Base-by-base conservation (phyloP, 75 land plant genomes). In the Isoetes taiwanensis region DNA sequence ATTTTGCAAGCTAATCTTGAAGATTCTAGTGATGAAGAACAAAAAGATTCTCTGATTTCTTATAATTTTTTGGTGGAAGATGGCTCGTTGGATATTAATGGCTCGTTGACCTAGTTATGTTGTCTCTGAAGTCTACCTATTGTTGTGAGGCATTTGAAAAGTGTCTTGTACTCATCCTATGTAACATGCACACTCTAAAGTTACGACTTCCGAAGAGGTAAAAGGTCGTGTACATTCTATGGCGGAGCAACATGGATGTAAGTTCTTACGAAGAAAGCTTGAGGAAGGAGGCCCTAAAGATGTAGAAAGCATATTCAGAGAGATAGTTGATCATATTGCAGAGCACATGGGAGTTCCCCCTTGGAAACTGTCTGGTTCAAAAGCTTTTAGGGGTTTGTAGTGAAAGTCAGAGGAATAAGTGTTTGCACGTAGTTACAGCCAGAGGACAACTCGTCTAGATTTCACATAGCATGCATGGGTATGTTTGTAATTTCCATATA, bases 341-440 rank as follows among this genome's bases (percentile, higher is more conserved):
- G 84, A 84, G 37, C 75, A 84, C 21, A 86, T 86, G 90, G 71
- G 65, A 14, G 81, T 84, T 54, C 79, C 81, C n/a, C 8, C 80
- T 86, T 73, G 93, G 90, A 25, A 86, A 86, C 59, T 86, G 84
- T 66, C 79, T 84, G 28, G 73, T 86, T 5, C 93, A 86, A 57
- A 84, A 77, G 74, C 75, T 86, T 32, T 43, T 86, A 52, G 90
- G 78, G 43, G 79, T 77, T 9, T 86, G 93, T 40, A 67, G 33
- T 68, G 81, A 80, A 55, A 69, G 65, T 10, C 90, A 86, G 61
- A 54, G 74, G 40, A 63, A 64, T 67, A 63, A 73, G 57, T 75
- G 83, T 34, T 66, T 86, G 54, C 43, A 46, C 37, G 62, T 65
- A 21, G 63, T 86, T 17, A 80, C 84, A 2, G 63, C 58, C 39